A percentile compares a stretch with the other conserved stretches of the same genome.
These are phyloP conservation scores for Davidsoniella neocaledoniae DNA, from an alignment of 2,329 filamentous ascomycete species.

Conservation along the genomic window DNA sequence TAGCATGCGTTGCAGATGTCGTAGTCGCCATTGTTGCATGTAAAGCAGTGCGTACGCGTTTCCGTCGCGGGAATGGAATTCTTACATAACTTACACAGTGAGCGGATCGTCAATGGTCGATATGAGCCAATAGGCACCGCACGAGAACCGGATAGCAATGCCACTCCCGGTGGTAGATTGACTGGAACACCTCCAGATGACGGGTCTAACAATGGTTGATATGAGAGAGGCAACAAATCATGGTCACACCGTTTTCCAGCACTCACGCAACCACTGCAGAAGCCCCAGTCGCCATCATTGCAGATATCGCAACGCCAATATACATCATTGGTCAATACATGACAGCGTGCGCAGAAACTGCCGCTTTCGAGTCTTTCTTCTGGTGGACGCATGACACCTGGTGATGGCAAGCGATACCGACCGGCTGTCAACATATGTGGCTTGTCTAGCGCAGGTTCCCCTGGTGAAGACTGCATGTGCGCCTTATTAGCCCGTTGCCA, in stretches of 20 bases:
- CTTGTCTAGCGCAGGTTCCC: slow-evolving; percentile 23
- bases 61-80: slow-evolving; percentile 52
- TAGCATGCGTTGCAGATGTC: slow-evolving; percentile 76
- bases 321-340: slow-evolving; percentile 58
- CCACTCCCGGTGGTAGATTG: slow-evolving; percentile 28
- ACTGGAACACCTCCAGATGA: slow-evolving; percentile 6
- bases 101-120: slow-evolving; percentile 53
- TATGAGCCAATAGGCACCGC: slow-evolving; percentile 36
- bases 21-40: slow-evolving; percentile 61
- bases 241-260: slow-evolving; percentile 70
- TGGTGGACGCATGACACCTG: slow-evolving; percentile 28
- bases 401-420: slow-evolving; percentile 33
- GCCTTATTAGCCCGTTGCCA: slow-evolving; percentile 36
- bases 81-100: slow-evolving; percentile 63
- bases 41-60: slow-evolving; percentile 63
- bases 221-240: slow-evolving; percentile 57
- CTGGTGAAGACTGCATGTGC: slow-evolving; percentile 13
- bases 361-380: slow-evolving; percentile 54
- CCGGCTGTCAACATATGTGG: slow-evolving; percentile 43
- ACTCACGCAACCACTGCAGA: slow-evolving; percentile 76
- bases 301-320: slow-evolving; percentile 82
- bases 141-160: slow-evolving; percentile 30
- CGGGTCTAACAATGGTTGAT: slow-evolving; percentile 27
- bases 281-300: slow-evolving; percentile 90
- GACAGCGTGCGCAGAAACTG: slow-evolving; percentile 68